Base-by-base conservation (phyloP, 73 alveolate species). In the Stentor coeruleus region DNA sequence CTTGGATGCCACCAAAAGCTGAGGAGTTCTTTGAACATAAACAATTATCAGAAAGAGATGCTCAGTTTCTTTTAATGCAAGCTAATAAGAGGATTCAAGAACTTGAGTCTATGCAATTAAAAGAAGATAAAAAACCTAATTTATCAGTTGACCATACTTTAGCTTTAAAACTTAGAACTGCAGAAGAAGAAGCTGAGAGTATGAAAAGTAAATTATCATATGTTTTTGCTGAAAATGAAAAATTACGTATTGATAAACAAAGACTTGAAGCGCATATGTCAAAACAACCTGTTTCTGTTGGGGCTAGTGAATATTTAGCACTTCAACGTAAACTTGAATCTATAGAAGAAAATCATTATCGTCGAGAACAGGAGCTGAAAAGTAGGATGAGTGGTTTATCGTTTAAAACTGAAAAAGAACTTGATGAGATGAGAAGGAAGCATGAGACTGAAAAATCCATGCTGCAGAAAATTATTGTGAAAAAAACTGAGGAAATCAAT, bases 271-370 rank as follows among this genome's bases (percentile, higher is more conserved):
- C 36, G n/a, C 79, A 66, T 33, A 77, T 26, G 31, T n/a, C 4
- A 20, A 77, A 38, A 33, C n/a, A 20, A 3, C 28, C 85, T 30
- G 3, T 77, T 42, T 26, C 15, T 3, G 42, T 59, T 20, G 77
- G 77, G 49, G n/a, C 77, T n/a, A 77, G 85, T 3, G 85, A 77
- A 1, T 77, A 35, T 39, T 39, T 77, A 31, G 20, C n/a, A 1
- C 80, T 77, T 14, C 85, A 77, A 39, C 35, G 74, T 31, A 77
- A 77, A 39, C n/a, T 77, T 30, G 85, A 77, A 42, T 26, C 3
- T 33, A 35, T 77, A 58, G 85, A 77, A 39, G 39, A 41, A n/a
- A 38, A 30, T 1, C 66, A 77, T 3, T 77, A 77, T 30, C 37
- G 74, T n/a, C 35, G 85, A 38, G 85, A 77, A 40, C 66, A 38